Evolutionary conservation across 352 stramenopile genomes (phyloP).

Genomic region (Phytophthora foliorum): DNA sequence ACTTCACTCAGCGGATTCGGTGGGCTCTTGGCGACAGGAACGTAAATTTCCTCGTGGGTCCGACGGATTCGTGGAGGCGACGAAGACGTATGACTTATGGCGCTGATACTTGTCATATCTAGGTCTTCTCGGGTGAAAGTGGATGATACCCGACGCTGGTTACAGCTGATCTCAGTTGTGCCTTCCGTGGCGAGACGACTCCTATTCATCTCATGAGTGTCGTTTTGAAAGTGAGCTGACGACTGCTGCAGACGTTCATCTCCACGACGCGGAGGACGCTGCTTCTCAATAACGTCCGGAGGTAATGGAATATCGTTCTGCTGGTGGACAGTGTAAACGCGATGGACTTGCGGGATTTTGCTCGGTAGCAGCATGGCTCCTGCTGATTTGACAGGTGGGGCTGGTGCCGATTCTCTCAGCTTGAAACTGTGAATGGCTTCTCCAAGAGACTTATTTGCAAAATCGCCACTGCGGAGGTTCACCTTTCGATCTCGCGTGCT

Average conservation of each 20-base stretch:
- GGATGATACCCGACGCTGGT: constrained; percentile 31
- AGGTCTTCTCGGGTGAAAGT: constrained; percentile 37
- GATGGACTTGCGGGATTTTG: constrained; percentile 26
- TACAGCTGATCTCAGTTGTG: constrained; percentile 29
- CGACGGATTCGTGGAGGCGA: constrained; percentile 7
- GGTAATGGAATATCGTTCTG: constrained; percentile 22
- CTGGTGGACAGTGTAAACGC: constrained; percentile 24
- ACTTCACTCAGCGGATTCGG: constrained; percentile 4
- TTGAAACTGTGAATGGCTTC: constrained; percentile 68
- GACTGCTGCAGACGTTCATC: constrained; percentile 10
- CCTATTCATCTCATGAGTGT: constrained; percentile 1
- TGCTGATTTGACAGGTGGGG: background rate
- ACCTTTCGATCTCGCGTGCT: constrained; percentile 20
- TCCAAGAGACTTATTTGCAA: constrained; percentile 69
- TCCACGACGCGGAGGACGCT: background rate
- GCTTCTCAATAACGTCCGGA: constrained; percentile 17
- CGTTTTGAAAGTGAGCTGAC: constrained; percentile 5
- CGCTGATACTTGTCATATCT: constrained; percentile 42
- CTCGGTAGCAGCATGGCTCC: constrained; percentile 1
- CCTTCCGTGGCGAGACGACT: constrained; percentile 11
- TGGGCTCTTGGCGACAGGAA: constrained; percentile 22
- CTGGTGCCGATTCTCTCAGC: constrained; percentile 41
- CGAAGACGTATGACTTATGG: constrained; percentile 25
- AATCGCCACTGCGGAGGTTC: constrained; percentile 62
- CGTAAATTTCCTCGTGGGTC: constrained; percentile 5